These are phyloP conservation scores for Podospora pseudocomata DNA, from an alignment of 495 filamentous ascomycete genomes.

Conservation along the genomic window DNA sequence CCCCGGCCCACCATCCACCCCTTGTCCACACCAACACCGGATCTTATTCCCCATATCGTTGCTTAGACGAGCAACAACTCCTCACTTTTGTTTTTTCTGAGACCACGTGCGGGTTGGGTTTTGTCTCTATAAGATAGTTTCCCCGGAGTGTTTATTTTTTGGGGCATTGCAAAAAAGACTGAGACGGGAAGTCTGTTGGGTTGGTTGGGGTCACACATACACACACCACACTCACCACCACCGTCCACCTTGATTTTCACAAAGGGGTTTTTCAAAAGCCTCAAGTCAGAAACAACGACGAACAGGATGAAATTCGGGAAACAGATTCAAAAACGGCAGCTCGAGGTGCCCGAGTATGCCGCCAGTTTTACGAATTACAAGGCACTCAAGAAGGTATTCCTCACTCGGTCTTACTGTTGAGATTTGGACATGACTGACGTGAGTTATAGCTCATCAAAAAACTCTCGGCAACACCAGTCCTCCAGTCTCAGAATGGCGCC, in stretches of 20 bases:
- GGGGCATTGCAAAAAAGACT: no score
- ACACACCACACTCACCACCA: neutral
- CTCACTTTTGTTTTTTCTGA: no score
- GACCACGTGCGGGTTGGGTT: no score
- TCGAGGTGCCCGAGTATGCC: slow-evolving; percentile 98
- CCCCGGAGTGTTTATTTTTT: no score
- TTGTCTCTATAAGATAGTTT: no score
- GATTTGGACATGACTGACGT: slow-evolving; percentile 12
- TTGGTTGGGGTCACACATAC: neutral
- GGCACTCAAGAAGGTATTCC: slow-evolving; percentile 86
- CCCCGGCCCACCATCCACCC: no score
- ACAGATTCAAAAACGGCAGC: slow-evolving; percentile 96
- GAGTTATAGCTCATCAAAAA: slow-evolving; percentile 87
- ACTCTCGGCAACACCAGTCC: slow-evolving; percentile 81
- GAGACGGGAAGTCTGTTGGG: no score
- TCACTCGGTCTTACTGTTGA: neutral
- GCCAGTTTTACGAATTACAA: slow-evolving; percentile 99
- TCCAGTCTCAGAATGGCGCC: slow-evolving; percentile 64
- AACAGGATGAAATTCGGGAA: slow-evolving; percentile 94
- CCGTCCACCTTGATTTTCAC: no score
- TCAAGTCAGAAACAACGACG: neutral
- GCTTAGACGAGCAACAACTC: no score
- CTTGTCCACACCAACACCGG: no score
- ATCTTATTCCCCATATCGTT: no score
- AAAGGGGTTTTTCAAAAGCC: neutral